These are phyloP conservation scores for Eucalyptus marginata DNA, from an alignment of 345 rosid genomes.

Conservation along the genomic window DNA sequence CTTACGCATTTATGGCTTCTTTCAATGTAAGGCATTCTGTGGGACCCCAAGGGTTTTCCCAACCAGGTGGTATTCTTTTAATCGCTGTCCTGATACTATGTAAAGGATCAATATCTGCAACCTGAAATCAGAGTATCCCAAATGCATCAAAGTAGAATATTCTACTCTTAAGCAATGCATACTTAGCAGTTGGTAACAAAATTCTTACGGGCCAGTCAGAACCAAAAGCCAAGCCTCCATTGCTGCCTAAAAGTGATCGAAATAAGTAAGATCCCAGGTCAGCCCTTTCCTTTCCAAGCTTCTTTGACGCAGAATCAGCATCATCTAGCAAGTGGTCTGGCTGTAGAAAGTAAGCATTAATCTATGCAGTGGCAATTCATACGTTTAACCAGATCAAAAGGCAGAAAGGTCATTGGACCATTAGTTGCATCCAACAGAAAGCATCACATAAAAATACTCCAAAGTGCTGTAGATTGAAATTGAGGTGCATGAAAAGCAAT, in stretches of 20 bases:
- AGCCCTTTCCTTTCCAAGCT: conserved; percentile 76
- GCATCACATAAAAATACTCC: neutral
- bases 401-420: neutral
- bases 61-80: conserved; percentile 64
- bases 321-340: conserved; percentile 88
- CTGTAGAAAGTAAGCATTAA: conserved; percentile 28
- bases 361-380: neutral
- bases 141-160: neutral
- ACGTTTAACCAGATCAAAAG: neutral
- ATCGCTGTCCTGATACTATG: conserved; percentile 56
- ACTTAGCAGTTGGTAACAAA: neutral
- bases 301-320: conserved; percentile 58
- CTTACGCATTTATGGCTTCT: conserved; percentile 66
- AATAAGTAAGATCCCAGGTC: conserved; percentile 51
- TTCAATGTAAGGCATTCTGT: conserved; percentile 58
- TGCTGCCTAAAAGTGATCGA: conserved; percentile 43
- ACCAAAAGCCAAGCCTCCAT: conserved; percentile 64
- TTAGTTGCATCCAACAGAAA: neutral
- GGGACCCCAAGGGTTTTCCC: conserved; percentile 66
- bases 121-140: conserved; percentile 22
- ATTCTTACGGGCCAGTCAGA: conserved; percentile 97
- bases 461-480: neutral
- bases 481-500: neutral
- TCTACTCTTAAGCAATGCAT: neutral
- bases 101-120: conserved; percentile 56